phyloP scores from a whole-genome alignment of 805 yeast species.

The Lachancea quebecensis region DNA sequence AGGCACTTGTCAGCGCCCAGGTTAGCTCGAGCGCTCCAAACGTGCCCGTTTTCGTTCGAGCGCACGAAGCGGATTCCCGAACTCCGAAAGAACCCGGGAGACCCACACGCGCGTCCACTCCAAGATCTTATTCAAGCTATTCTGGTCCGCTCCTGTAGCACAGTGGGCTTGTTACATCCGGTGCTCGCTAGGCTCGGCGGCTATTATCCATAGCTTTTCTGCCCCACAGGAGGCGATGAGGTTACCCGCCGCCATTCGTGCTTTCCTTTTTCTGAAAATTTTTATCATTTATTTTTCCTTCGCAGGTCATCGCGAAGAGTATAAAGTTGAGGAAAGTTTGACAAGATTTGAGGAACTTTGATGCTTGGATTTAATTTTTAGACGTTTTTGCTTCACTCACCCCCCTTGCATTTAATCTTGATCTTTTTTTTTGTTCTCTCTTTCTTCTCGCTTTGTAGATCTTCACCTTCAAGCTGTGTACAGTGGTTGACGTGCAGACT shows the following conservation, averaged over 20 bases:
- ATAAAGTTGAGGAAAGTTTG: slow-evolving; percentile 5
- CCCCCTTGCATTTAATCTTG: slow-evolving; percentile 11
- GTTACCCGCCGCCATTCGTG: not conserved
- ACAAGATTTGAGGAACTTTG: not conserved
- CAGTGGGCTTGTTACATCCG: too few relatives aligned
- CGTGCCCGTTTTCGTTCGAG: too few relatives aligned
- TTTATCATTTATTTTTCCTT: not conserved
- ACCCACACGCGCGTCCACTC: too few relatives aligned
- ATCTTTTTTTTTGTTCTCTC: slow-evolving; percentile 7
- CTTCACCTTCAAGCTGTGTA: not conserved
- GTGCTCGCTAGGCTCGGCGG: not conserved
- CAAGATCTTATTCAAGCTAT: not conserved
- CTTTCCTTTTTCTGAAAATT: slow-evolving; percentile 2
- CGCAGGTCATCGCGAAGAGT: slow-evolving; percentile 1
- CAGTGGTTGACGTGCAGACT: not conserved
- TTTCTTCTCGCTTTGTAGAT: not conserved
- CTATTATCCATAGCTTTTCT: not conserved
- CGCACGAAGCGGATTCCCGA: too few relatives aligned
- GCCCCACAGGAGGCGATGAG: slow-evolving; percentile 1
- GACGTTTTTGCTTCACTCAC: slow-evolving; percentile 7
- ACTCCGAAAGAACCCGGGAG: too few relatives aligned
- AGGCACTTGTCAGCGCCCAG: too few relatives aligned
- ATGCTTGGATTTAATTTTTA: not conserved
- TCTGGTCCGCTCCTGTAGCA: not conserved
- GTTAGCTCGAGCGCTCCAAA: too few relatives aligned